Evolutionary conservation across 2,329 filamentous ascomycete genomes (phyloP).

Genomic region (Penicillium sp.): DNA sequence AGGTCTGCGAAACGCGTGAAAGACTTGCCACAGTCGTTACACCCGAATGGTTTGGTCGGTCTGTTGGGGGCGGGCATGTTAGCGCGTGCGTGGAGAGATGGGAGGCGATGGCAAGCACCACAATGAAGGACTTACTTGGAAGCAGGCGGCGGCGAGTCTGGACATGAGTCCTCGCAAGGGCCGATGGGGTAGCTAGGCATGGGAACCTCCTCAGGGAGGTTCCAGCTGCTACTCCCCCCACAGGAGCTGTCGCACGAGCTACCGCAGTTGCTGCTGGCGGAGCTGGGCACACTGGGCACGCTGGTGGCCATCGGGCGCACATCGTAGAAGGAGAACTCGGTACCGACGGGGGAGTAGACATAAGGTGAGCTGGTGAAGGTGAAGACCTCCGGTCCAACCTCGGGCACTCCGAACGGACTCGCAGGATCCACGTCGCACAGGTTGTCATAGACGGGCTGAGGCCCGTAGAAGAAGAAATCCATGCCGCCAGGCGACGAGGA

Average conservation of each 20-base stretch:
- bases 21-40: conserved; percentile 36
- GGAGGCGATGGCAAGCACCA: neutral
- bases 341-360: conserved; percentile 10
- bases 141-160: conserved; percentile 20
- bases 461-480: conserved; percentile 26
- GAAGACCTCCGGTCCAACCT: conserved; percentile 16
- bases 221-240: conserved; percentile 15
- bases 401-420: conserved; percentile 16
- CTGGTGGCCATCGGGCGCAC: conserved; percentile 25
- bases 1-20: conserved; percentile 51
- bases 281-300: conserved; percentile 20
- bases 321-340: conserved; percentile 22
- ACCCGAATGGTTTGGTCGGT: conserved; percentile 32
- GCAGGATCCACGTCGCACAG: conserved; percentile 17
- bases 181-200: conserved; percentile 17
- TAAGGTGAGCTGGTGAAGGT: conserved; percentile 24
- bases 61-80: conserved; percentile 19
- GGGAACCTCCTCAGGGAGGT: conserved; percentile 18
- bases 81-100: neutral
- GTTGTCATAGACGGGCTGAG: conserved; percentile 20
- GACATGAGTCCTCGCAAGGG: conserved; percentile 14
- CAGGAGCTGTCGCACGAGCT: conserved; percentile 18
- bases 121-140: conserved; percentile 25
- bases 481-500: conserved; percentile 24
- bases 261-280: conserved; percentile 18